These are phyloP conservation scores for Neopestalotiopsis clavispora DNA, from an alignment of 2,329 filamentous ascomycete species.

Conservation along the genomic window DNA sequence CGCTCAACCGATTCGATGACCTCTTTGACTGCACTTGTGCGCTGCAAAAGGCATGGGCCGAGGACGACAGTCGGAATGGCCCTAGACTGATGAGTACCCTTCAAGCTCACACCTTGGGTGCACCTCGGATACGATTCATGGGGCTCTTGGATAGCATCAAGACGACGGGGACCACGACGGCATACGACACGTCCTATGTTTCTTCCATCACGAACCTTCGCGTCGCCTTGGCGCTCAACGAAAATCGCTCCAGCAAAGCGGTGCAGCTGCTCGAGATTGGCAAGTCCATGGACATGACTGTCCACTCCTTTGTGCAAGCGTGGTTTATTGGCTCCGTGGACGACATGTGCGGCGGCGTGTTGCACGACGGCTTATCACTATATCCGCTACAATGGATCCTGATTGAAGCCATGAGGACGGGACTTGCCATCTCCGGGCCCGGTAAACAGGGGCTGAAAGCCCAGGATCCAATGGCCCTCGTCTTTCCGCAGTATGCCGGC, in stretches of 20 bases:
- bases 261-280: constrained; percentile 27
- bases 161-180: constrained; percentile 28
- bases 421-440: constrained; percentile 32
- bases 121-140: constrained; percentile 41
- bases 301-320: constrained; percentile 39
- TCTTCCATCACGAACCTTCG: constrained; percentile 38
- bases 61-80: constrained; percentile 20
- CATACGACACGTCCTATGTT: constrained; percentile 34
- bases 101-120: constrained; percentile 21
- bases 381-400: constrained; percentile 49
- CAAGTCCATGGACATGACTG: constrained; percentile 23
- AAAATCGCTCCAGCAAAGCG: constrained; percentile 34
- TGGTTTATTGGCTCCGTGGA: constrained; percentile 44
- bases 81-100: constrained; percentile 17
- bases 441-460: constrained; percentile 19
- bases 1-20: constrained; percentile 24
- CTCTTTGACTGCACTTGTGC: constrained; percentile 20
- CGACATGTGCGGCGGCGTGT: constrained; percentile 42
- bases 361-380: constrained; percentile 41
- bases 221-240: constrained; percentile 44
- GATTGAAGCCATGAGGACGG: constrained; percentile 36
- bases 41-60: constrained; percentile 21
- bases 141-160: constrained; percentile 43
- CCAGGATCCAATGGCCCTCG: constrained; percentile 23
- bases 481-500: constrained; percentile 10